Evolutionary conservation across 2,329 filamentous ascomycete genomes (phyloP).

Genomic region (Zymoseptoria ardabiliae): DNA sequence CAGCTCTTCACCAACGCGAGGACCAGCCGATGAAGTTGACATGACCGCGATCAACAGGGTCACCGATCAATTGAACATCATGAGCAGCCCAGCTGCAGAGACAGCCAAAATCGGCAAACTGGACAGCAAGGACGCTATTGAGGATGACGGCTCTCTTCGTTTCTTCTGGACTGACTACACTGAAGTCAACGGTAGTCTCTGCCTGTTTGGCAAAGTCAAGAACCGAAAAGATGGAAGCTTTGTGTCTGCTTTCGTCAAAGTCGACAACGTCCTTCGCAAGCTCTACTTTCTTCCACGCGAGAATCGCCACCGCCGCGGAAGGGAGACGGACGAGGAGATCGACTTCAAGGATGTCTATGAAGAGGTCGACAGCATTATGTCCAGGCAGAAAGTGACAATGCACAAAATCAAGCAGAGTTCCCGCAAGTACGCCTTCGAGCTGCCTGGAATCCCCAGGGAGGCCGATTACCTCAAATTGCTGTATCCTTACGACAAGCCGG

Average conservation of each 20-base stretch:
- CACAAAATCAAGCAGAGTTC: conserved; percentile 89
- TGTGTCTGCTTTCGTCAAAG: conserved; percentile 89
- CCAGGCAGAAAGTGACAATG: conserved; percentile 73
- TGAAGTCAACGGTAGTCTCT: conserved; percentile 83
- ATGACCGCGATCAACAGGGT: conserved; percentile 88
- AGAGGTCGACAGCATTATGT: conserved; percentile 85
- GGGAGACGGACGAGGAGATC: conserved; percentile 68
- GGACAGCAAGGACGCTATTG: conserved; percentile 75
- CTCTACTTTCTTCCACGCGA: conserved; percentile 86
- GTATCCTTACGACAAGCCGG: conserved; percentile 82
- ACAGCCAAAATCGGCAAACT: conserved; percentile 67
- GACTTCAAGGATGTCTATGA: conserved; percentile 83
- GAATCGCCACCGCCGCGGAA: conserved; percentile 50
- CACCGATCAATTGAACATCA: conserved; percentile 75
- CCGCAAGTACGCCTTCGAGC: conserved; percentile 92
- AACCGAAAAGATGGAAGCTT: conserved; percentile 74
- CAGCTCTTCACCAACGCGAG: conserved; percentile 67
- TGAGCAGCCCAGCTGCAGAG: conserved; percentile 67
- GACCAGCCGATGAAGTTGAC: conserved; percentile 49
- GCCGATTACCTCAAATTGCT: conserved; percentile 90
- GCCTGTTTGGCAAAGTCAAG: conserved; percentile 90
- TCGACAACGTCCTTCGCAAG: conserved; percentile 90
- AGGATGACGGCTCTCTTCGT: conserved; percentile 81
- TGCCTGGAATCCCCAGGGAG: conserved; percentile 79
- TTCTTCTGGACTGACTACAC: conserved; percentile 98